Evolutionary conservation across 2,329 filamentous ascomycete species (phyloP).

Genomic region (Xylaria sp.): DNA sequence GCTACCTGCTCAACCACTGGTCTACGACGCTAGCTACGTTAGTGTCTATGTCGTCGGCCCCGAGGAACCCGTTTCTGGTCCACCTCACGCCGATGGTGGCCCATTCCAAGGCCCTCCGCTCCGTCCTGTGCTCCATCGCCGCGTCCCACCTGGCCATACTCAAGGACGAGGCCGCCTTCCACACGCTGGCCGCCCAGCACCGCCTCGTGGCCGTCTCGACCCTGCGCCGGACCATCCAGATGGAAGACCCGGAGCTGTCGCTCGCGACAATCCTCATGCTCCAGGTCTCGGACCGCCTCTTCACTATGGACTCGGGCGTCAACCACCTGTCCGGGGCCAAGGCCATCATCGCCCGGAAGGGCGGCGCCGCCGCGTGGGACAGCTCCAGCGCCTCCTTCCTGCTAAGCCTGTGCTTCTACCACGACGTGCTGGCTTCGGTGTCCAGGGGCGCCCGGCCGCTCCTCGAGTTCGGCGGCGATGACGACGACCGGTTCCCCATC

Average conservation of each 20-base stretch:
- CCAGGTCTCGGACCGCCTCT: slow-evolving; percentile 37
- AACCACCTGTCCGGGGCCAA: slow-evolving; percentile 38
- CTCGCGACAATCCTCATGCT: slow-evolving; percentile 38
- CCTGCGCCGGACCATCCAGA: slow-evolving; percentile 26
- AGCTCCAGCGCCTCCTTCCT: slow-evolving; percentile 33
- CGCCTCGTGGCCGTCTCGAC: slow-evolving; percentile 29
- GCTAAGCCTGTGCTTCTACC: slow-evolving; percentile 36
- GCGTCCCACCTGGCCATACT: slow-evolving; percentile 36
- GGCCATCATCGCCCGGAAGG: slow-evolving; percentile 34
- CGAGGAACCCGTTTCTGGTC: slow-evolving; percentile 35
- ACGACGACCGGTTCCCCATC: slow-evolving; percentile 15
- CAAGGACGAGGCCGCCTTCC: slow-evolving; percentile 25
- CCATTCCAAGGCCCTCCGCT: slow-evolving; percentile 32
- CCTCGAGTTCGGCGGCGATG: slow-evolving; percentile 28
- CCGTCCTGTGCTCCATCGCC: slow-evolving; percentile 36
- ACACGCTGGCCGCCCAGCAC: slow-evolving; percentile 28
- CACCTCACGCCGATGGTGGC: slow-evolving; percentile 38
- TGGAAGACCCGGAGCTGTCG: slow-evolving; percentile 29
- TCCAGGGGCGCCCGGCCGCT: slow-evolving; percentile 32
- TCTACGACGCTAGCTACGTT: slow-evolving; percentile 29
- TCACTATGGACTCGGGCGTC: slow-evolving; percentile 33
- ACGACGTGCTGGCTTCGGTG: slow-evolving; percentile 37
- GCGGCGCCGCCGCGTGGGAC: slow-evolving; percentile 17
- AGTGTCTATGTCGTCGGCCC: slow-evolving; percentile 34
- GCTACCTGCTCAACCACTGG: slow-evolving; percentile 38